These are phyloP conservation scores for Tritrichomonas foetus DNA, from an alignment of 208 protist species.

Conservation along the genomic window DNA sequence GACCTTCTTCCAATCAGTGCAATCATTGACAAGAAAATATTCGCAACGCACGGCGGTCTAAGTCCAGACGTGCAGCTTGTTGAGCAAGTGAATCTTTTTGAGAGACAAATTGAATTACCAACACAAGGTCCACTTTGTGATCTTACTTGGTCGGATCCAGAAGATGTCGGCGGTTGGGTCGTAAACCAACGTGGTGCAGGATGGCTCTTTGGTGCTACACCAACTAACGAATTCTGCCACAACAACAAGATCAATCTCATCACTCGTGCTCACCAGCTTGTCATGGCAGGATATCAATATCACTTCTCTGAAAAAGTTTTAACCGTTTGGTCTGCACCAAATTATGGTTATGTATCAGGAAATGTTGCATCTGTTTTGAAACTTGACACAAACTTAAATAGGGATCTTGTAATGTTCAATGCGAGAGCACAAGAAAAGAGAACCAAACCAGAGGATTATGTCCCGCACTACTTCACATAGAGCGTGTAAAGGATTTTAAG, in stretches of 20 bases:
- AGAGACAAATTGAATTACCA: neutral
- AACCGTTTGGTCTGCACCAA: conserved; percentile 82
- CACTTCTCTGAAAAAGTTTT: conserved; percentile 69
- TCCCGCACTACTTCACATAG: neutral
- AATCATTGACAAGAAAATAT: neutral
- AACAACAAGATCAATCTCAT: conserved; percentile 75
- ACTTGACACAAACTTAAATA: neutral
- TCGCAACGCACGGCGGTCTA: neutral
- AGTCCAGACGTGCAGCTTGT: neutral
- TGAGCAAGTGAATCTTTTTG: neutral
- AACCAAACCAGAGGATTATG: neutral
- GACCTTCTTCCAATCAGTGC: neutral
- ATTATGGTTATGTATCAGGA: conserved; percentile 51
- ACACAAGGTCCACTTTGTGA: neutral
- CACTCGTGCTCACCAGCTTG: conserved; percentile 72
- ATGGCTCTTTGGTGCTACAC: conserved; percentile 91
- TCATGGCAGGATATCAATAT: conserved; percentile 78
- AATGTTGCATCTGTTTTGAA: neutral
- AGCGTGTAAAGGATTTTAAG: too few relatives aligned
- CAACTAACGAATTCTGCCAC: conserved; percentile 76
- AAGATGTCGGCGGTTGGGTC: conserved; percentile 85
- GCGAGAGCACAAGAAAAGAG: neutral
- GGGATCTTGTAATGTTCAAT: neutral
- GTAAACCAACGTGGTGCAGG: conserved; percentile 90
- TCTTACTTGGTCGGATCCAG: conserved; percentile 44